Evolutionary conservation across 495 filamentous ascomycete species (phyloP).

Genomic region (Amphirosellinia nigrospora): DNA sequence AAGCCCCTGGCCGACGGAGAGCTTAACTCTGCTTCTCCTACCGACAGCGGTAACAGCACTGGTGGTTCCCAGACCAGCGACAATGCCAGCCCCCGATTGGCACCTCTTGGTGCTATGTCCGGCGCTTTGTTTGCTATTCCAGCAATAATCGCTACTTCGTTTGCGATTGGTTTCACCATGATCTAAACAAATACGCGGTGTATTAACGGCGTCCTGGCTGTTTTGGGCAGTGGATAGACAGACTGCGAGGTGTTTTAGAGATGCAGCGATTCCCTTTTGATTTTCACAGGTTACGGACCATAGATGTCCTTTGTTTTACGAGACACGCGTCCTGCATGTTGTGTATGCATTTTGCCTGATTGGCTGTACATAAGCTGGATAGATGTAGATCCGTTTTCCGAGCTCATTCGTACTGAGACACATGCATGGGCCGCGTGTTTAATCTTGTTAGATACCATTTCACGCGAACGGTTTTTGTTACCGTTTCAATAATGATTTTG

Average conservation of each 20-base stretch:
- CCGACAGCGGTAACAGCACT: background rate
- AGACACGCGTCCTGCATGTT: conserved; percentile 19
- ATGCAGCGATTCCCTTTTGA: conserved; percentile 26
- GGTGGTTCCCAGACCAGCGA: conserved; percentile 14
- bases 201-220: conserved; percentile 29
- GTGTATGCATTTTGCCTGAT: conserved; percentile 19
- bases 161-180: conserved; percentile 37
- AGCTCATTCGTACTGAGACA: conserved; percentile 7
- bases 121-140: conserved; percentile 35
- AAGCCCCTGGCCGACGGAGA: conserved; percentile 49
- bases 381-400: conserved; percentile 7
- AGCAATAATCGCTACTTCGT: conserved; percentile 34
- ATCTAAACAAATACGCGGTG: conserved; percentile 34
- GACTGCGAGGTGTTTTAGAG: conserved; percentile 23
- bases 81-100: conserved; percentile 34
- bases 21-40: conserved; percentile 38
- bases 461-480: background rate
- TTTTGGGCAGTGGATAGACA: conserved; percentile 21
- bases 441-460: conserved; percentile 14
- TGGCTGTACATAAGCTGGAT: conserved; percentile 27
- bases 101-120: conserved; percentile 32
- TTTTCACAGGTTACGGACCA: conserved; percentile 23
- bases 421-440: background rate
- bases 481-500: conserved; percentile 7
- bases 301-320: conserved; percentile 22